phyloP scores from a whole-genome alignment of 495 filamentous ascomycete species.

The Talaromyces stipitatus region DNA sequence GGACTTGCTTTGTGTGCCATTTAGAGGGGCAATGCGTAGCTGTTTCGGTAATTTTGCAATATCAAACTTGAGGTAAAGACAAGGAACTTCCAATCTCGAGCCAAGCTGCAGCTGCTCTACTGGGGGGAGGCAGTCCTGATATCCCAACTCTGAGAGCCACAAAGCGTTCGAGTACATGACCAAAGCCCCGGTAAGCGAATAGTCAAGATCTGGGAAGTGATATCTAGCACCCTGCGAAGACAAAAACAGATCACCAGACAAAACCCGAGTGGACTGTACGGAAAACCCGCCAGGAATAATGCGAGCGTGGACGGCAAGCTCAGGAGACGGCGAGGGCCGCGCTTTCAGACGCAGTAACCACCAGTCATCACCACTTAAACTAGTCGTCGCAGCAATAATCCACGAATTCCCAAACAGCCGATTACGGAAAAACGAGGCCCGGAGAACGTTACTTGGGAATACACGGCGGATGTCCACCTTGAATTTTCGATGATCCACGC shows the following conservation, averaged over 20 bases:
- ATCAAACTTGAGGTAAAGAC: slow-evolving; percentile 29
- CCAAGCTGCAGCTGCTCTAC: slow-evolving; percentile 27
- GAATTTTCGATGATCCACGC: slow-evolving; percentile 43
- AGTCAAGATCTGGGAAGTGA: slow-evolving; percentile 27
- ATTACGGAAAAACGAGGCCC: slow-evolving; percentile 57
- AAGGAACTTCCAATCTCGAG: slow-evolving; percentile 24
- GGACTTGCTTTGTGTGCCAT: slow-evolving; percentile 18
- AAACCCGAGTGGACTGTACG: slow-evolving; percentile 3
- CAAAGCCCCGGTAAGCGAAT: slow-evolving; percentile 32
- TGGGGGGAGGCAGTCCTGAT: slow-evolving; percentile 24
- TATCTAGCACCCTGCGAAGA: slow-evolving; percentile 14
- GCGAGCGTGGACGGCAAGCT: not conserved
- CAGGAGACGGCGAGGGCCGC: slow-evolving; percentile 1
- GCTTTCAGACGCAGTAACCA: slow-evolving; percentile 57
- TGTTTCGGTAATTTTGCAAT: slow-evolving; percentile 20
- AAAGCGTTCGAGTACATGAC: slow-evolving; percentile 35
- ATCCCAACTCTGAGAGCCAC: slow-evolving; percentile 26
- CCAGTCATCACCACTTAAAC: slow-evolving; percentile 68
- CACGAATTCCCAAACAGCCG: slow-evolving; percentile 56
- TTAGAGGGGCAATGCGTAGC: slow-evolving; percentile 24
- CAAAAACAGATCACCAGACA: slow-evolving; percentile 6
- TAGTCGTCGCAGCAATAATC: slow-evolving; percentile 60
- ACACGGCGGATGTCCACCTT: slow-evolving; percentile 51
- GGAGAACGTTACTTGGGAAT: slow-evolving; percentile 52
- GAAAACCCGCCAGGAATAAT: slow-evolving; percentile 1